Conservation (phyloP, 202 grass and related monocot species). For the Eragrostis tef region DNA sequence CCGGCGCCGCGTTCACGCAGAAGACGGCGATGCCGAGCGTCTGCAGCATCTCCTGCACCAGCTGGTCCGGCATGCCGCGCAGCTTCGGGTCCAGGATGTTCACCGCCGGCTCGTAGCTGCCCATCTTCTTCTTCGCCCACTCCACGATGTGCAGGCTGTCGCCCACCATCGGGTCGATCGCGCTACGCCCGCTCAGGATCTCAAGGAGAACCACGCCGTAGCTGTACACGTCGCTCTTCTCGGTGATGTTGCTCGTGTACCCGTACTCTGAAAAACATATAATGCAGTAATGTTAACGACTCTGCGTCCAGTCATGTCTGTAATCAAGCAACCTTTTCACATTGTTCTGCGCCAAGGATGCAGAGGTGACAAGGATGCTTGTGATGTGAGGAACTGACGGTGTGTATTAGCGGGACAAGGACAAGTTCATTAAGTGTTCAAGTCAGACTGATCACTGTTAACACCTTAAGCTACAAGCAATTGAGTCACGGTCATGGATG, state of each 20-base stretch:
- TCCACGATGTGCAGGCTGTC: constrained; percentile 92
- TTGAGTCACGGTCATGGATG: constrained; percentile 32
- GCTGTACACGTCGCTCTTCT: constrained; percentile 96
- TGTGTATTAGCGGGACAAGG: not conserved
- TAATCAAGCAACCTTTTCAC: not conserved
- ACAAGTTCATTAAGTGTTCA: constrained; percentile 23
- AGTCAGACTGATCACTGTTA: constrained; percentile 30
- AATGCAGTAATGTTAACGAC: not conserved
- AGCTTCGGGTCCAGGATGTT: constrained; percentile 84
- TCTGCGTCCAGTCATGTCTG: not conserved
- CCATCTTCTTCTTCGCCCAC: constrained; percentile 97
- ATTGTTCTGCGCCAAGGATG: not conserved
- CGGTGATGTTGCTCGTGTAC: constrained; percentile 88
- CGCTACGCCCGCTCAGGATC: constrained; percentile 81
- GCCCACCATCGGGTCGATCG: constrained; percentile 65
- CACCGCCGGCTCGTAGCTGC: constrained; percentile 75
- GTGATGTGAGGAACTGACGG: constrained; percentile 35
- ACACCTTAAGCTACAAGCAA: constrained; percentile 50
- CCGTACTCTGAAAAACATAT: constrained; percentile 66
- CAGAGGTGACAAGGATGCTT: constrained; percentile 5
- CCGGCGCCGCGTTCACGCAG: constrained; percentile 76
- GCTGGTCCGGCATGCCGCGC: constrained; percentile 80
- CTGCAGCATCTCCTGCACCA: constrained; percentile 96
- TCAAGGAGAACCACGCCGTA: constrained; percentile 90
- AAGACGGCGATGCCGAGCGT: constrained; percentile 87